phyloP scores from a whole-genome alignment of 208 protist genomes.

The Crithidia fasciculata region DNA sequence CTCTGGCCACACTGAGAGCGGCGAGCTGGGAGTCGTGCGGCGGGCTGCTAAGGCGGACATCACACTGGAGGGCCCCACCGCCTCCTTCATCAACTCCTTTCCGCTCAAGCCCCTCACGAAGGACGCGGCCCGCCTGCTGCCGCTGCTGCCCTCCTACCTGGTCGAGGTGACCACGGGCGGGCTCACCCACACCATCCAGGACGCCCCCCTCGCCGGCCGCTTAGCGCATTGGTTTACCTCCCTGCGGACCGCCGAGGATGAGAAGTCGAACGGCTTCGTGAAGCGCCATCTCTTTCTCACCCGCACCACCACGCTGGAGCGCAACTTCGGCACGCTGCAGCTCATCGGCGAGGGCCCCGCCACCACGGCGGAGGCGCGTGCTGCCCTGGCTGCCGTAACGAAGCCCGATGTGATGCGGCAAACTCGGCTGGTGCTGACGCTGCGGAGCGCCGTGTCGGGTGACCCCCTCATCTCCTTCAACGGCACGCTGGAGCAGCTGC shows the following conservation, averaged over 20 bases:
- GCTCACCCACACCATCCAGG: conserved; percentile 51
- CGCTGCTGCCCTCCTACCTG: conserved; percentile 28
- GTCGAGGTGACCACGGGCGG: conserved; percentile 76
- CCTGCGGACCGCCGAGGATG: conserved; percentile 7
- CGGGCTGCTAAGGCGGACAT: conserved; percentile 27
- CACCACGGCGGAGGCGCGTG: neutral
- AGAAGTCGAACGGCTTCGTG: conserved; percentile 12
- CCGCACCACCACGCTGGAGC: conserved; percentile 22
- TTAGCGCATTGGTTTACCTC: conserved; percentile 24
- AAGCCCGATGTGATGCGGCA: conserved; percentile 11
- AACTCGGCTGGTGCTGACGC: conserved; percentile 25
- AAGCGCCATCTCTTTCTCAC: conserved; percentile 35
- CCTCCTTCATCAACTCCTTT: conserved; percentile 20
- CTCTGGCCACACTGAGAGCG: conserved; percentile 76
- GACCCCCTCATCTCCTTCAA: conserved; percentile 19
- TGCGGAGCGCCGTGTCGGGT: conserved; percentile 13
- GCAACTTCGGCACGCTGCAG: conserved; percentile 50
- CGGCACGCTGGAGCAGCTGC: conserved; percentile 20
- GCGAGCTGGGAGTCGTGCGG: conserved; percentile 60
- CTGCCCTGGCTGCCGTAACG: neutral
- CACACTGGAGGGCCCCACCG: conserved; percentile 10
- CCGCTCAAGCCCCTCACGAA: conserved; percentile 20
- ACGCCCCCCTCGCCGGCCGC: conserved; percentile 30
- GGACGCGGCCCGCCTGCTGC: conserved; percentile 18
- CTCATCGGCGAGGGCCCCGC: conserved; percentile 16